Evolutionary conservation across 116 monocot species (phyloP).

Genomic region (Posidonia oceanica): DNA sequence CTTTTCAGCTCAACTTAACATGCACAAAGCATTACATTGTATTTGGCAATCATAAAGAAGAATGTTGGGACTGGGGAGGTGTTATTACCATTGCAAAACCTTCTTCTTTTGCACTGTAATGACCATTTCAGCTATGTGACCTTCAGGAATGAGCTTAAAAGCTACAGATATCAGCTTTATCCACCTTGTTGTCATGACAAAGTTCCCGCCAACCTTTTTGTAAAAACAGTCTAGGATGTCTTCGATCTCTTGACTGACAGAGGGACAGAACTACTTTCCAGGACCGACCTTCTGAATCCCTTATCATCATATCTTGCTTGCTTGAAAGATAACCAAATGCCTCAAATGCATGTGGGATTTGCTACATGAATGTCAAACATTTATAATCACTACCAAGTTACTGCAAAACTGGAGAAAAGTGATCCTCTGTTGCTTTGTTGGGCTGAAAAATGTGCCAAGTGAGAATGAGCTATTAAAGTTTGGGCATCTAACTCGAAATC

Average conservation of each 20-base stretch:
- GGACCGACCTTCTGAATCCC: not conserved
- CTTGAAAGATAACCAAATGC: not conserved
- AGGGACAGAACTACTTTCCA: not conserved
- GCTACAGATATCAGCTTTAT: slow-evolving; percentile 20
- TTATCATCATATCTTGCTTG: not conserved
- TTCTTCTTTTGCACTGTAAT: not conserved
- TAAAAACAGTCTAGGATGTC: not conserved
- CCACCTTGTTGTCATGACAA: slow-evolving; percentile 11
- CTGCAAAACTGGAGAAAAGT: too few relatives aligned
- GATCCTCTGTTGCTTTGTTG: too few relatives aligned
- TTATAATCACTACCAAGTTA: too few relatives aligned
- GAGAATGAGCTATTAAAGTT: too few relatives aligned
- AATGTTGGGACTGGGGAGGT: too few relatives aligned
- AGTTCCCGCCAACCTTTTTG: slow-evolving; percentile 20
- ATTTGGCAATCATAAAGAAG: too few relatives aligned
- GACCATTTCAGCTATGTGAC: not conserved
- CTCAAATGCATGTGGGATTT: not conserved
- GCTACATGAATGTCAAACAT: too few relatives aligned
- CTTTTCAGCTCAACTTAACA: too few relatives aligned
- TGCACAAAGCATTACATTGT: too few relatives aligned
- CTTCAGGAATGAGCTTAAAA: slow-evolving; percentile 15
- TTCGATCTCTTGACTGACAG: not conserved
- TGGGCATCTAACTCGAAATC: too few relatives aligned
- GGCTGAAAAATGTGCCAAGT: too few relatives aligned
- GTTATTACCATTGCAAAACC: not conserved